phyloP scores from a whole-genome alignment of 2,329 filamentous ascomycete genomes.

The Myriosclerotinia duriaeana region DNA sequence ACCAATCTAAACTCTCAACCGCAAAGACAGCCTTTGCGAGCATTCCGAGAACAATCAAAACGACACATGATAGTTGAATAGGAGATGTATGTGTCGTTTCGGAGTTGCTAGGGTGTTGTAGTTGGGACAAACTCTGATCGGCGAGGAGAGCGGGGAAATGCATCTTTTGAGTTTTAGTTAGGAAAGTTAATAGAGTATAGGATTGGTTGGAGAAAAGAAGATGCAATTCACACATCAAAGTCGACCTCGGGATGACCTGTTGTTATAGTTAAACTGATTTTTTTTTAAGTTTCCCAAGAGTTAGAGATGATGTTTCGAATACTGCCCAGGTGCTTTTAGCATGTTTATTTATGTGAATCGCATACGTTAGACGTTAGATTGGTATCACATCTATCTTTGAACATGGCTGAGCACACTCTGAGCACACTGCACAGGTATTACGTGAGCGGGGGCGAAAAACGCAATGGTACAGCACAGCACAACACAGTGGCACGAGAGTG shows the following conservation, averaged over 20 bases:
- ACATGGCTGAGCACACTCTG: conserved; percentile 10
- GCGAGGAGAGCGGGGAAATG: conserved; percentile 18
- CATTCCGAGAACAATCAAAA: conserved; percentile 1
- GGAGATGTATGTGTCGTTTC: conserved; percentile 1
- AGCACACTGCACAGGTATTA: too few relatives aligned
- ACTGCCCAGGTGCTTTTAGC: not conserved
- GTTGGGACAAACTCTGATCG: not conserved
- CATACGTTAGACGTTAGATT: not conserved
- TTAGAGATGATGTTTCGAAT: not conserved
- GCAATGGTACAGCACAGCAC: not conserved
- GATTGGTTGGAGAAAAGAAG: not conserved
- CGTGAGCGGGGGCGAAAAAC: not conserved
- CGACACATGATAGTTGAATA: not conserved
- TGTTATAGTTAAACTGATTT: conserved; percentile 1
- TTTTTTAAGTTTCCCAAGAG: not conserved
- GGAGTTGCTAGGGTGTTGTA: conserved; percentile 2
- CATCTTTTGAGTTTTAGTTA: conserved; percentile 5
- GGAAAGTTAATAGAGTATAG: not conserved
- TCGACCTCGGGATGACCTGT: not conserved
- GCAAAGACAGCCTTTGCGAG: not conserved
- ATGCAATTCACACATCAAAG: not conserved
- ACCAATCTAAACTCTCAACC: conserved; percentile 8
- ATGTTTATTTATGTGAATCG: not conserved
- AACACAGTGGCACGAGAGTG: not conserved
- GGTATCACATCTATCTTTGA: not conserved